Percentiles rank a stretch among this genome's conserved stretches.
These are phyloP conservation scores for Sporothrix mexicana DNA, from an alignment of 2,329 filamentous ascomycete genomes.

Conservation along the genomic window DNA sequence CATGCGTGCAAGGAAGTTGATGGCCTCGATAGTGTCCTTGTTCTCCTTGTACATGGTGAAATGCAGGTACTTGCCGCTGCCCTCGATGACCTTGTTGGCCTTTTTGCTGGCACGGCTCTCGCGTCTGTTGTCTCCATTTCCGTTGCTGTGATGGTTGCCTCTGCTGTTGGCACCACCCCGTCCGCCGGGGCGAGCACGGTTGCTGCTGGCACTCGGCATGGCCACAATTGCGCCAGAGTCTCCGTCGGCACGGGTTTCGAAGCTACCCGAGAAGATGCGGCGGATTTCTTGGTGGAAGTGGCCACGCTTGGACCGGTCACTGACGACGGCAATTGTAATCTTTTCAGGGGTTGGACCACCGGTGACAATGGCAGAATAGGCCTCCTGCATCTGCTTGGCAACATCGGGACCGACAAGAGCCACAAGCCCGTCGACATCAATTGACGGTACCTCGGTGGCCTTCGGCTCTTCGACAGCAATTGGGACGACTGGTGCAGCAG, in stretches of 20 bases:
- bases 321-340: constrained; percentile 50
- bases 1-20: constrained; percentile 75
- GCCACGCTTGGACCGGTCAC: constrained; percentile 54
- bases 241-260: constrained; percentile 73
- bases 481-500: not conserved
- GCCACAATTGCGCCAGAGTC: constrained; percentile 67
- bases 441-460: not conserved
- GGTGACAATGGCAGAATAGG: constrained; percentile 48
- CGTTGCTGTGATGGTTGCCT: constrained; percentile 30
- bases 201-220: constrained; percentile 31
- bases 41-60: constrained; percentile 97
- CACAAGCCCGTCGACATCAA: constrained; percentile 42
- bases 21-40: constrained; percentile 92
- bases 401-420: constrained; percentile 50
- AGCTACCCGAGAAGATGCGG: constrained; percentile 75
- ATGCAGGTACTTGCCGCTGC: constrained; percentile 69
- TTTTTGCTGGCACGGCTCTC: constrained; percentile 2
- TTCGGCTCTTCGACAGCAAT: not conserved
- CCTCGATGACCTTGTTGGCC: constrained; percentile 28
- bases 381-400: constrained; percentile 49
- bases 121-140: constrained; percentile 38
- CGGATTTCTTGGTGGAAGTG: constrained; percentile 69
- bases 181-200: constrained; percentile 34
- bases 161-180: constrained; percentile 35
- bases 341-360: constrained; percentile 42